Conservation (phyloP, 139 green algal genomes). For the Coccomyxa sp. region DNA sequence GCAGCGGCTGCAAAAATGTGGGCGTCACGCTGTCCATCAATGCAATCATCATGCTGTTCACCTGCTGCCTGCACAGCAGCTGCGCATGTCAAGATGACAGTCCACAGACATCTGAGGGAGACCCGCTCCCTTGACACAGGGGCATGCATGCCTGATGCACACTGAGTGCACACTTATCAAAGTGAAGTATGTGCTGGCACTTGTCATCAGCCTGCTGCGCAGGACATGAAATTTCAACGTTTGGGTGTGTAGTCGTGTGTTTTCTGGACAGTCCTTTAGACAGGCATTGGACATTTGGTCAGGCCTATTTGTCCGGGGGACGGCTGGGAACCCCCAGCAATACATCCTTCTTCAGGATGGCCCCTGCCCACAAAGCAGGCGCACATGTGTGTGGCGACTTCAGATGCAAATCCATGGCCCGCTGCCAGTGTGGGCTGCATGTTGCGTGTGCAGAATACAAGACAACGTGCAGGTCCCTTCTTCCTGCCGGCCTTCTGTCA, state of each 20-base stretch:
- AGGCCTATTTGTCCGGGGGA: too few relatives aligned
- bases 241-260: too few relatives aligned
- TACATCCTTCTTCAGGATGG: too few relatives aligned
- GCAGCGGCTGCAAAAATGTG: slow-evolving; percentile 14
- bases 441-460: background rate
- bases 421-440: background rate
- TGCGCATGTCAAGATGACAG: slow-evolving; percentile 1
- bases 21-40: background rate
- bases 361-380: too few relatives aligned
- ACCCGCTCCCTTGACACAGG: background rate
- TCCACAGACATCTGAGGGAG: background rate
- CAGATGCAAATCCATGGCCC: too few relatives aligned
- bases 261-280: too few relatives aligned
- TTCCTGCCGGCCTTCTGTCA: background rate
- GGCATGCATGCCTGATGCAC: background rate
- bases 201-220: background rate
- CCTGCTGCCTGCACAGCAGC: slow-evolving; percentile 10
- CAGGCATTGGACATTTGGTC: too few relatives aligned
- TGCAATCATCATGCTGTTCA: background rate
- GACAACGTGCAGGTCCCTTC: background rate
- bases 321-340: too few relatives aligned
- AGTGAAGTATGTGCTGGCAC: background rate
- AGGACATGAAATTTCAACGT: background rate
- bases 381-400: too few relatives aligned
- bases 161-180: background rate